Conservation (phyloP, 352 stramenopile species). For the Phytophthora sojae region DNA sequence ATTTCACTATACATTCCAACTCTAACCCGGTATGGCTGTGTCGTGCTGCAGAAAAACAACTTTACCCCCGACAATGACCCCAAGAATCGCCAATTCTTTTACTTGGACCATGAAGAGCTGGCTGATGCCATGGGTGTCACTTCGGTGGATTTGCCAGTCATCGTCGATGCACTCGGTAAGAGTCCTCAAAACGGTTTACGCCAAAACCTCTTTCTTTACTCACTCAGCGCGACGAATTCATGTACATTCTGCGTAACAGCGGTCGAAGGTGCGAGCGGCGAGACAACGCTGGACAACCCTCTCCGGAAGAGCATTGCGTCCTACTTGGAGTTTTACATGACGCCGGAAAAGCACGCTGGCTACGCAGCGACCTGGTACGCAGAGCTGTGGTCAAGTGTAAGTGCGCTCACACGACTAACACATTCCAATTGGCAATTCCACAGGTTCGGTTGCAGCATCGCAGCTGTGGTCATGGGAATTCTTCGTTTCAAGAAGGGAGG, state of each 20-base stretch:
- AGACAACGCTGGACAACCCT: slow-evolving; percentile 58
- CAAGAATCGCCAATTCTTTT: slow-evolving; percentile 82
- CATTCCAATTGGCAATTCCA: neutral
- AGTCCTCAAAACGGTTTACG: neutral
- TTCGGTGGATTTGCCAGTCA: slow-evolving; percentile 69
- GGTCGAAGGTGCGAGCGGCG: slow-evolving; percentile 38
- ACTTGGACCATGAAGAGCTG: slow-evolving; percentile 81
- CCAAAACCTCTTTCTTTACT: neutral
- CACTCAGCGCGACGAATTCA: neutral
- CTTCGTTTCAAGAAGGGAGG: slow-evolving; percentile 70
- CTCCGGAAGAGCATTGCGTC: slow-evolving; percentile 80
- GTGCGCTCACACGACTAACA: slow-evolving; percentile 1
- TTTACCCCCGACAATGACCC: slow-evolving; percentile 87
- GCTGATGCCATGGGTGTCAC: slow-evolving; percentile 79
- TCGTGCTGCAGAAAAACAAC: slow-evolving; percentile 58
- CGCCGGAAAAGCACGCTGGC: slow-evolving; percentile 82
- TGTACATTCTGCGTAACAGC: slow-evolving; percentile 37
- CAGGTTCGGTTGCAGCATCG: slow-evolving; percentile 86
- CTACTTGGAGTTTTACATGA: slow-evolving; percentile 92
- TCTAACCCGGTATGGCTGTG: slow-evolving; percentile 1
- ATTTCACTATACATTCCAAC: neutral
- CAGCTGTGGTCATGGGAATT: slow-evolving; percentile 70
- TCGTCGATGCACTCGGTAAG: slow-evolving; percentile 78
- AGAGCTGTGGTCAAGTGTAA: neutral
- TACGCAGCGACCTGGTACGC: slow-evolving; percentile 86